These are phyloP conservation scores for Oryza punctata DNA, from an alignment of 176 grass and related monocot species.

Conservation along the genomic window DNA sequence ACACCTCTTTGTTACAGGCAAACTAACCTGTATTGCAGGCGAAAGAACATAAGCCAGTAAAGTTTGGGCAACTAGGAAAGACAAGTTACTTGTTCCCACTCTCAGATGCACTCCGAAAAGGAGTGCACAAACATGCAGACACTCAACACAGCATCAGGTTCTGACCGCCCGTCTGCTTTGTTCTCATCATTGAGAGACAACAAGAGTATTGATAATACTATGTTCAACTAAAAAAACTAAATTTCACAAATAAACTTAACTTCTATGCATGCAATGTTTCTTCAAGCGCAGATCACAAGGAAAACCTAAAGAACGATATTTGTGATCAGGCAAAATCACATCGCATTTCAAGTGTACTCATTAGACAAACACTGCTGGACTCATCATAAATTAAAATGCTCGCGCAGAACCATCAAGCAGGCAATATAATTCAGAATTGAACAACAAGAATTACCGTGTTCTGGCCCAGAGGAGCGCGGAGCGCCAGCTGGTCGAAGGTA, in stretches of 20 bases:
- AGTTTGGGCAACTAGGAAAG: not conserved
- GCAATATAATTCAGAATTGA: not conserved
- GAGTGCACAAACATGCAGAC: slow-evolving; percentile 42
- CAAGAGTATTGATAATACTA: not conserved
- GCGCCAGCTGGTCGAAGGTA: slow-evolving; percentile 81
- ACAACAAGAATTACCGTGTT: slow-evolving; percentile 57
- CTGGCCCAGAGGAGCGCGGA: slow-evolving; percentile 61
- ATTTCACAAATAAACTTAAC: not conserved
- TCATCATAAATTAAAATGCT: not conserved
- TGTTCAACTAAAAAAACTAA: not conserved
- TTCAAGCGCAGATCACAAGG: not conserved
- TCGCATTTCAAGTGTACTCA: not conserved
- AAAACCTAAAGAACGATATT: not conserved
- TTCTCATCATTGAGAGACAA: slow-evolving; percentile 40
- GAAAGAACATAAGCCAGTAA: not conserved
- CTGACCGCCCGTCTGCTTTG: slow-evolving; percentile 54
- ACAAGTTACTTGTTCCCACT: slow-evolving; percentile 23
- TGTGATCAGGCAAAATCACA: too few species aligned
- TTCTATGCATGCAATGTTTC: not conserved
- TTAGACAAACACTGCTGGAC: not conserved
- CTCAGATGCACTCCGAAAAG: slow-evolving; percentile 28
- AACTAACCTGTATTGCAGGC: not conserved
- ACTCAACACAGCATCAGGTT: slow-evolving; percentile 60
- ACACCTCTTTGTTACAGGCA: not conserved
- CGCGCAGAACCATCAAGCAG: not conserved